Evolutionary conservation across 495 filamentous ascomycete species (phyloP), one percentile per base, ranked within the genome.

Genomic region (Acidiella bohemica): DNA sequence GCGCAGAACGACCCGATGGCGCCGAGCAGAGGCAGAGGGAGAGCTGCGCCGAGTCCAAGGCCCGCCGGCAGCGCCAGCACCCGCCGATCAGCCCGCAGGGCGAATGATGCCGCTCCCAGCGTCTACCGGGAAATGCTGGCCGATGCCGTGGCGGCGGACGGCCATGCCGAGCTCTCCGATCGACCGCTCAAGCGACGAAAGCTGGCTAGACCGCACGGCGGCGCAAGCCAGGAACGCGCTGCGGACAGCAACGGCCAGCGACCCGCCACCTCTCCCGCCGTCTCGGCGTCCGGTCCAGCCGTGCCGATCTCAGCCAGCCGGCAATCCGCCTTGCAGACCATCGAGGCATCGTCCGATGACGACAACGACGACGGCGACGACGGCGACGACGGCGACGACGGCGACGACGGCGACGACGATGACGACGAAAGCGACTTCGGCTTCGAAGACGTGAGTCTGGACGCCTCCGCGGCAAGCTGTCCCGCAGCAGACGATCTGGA

Each of bases 321-420:
- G 29, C 16, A 11, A 23, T 17, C 17, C 24, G 21, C 6, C 17
- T 18, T 17, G 14, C 49, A 47, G 29, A 49, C 36, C 1, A 25
- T 51, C 5, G 41, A 47, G 10, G 36, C 27, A n/a, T 45, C 41
- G 9, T 48, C 44, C 2, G 59, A 73, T 14, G 52, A 53, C 26
- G 53, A 54, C 0, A 59, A 42, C 5, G 44, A 47, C 25, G n/a
- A n/a, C n/a, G n/a, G n/a, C n/a, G n/a, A n/a, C n/a, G n/a, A n/a
- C n/a, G n/a, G n/a, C n/a, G n/a, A n/a, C n/a, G n/a, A n/a, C n/a
- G n/a, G 41, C 7, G 47, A 63, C 24, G 78, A 77, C 27, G 75
- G 70, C 41, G 76, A 83, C 39, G 58, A 73, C 41, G 75, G 78
- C 28, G 85, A 77, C 75, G 81, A 86, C 58, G 76, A 81, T n/a